phyloP scores from a whole-genome alignment of 148 eudicot species.

The Pouteria glomerata region DNA sequence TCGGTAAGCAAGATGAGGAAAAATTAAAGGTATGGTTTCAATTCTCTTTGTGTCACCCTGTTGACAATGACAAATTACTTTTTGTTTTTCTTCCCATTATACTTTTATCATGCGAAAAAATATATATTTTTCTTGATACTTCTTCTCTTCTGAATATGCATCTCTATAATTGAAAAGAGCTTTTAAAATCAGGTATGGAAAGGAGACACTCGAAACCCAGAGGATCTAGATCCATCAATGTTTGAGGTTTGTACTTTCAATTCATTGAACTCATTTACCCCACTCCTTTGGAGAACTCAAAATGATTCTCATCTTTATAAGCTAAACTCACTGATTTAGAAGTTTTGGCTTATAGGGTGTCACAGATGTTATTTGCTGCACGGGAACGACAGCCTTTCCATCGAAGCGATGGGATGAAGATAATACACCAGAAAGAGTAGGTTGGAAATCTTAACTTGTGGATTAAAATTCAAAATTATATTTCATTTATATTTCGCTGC shows the following conservation, averaged over 20 bases:
- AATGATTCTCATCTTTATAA: background rate
- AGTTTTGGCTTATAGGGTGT: conserved; percentile 53
- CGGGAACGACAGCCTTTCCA: conserved; percentile 98
- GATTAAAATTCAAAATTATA: background rate
- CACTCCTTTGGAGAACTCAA: background rate
- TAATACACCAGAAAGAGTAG: conserved; percentile 94
- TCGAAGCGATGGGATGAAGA: conserved; percentile 96
- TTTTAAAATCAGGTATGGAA: conserved; percentile 56
- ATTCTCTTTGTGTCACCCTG: background rate
- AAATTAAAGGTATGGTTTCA: conserved; percentile 52
- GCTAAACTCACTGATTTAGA: background rate
- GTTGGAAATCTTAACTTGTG: conserved; percentile 36
- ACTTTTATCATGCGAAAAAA: background rate
- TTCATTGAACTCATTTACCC: background rate
- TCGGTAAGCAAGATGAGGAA: conserved; percentile 76
- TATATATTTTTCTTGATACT: conserved; percentile 3
- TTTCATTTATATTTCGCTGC: background rate
- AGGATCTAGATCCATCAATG: conserved; percentile 69
- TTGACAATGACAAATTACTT: background rate
- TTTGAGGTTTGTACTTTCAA: conserved; percentile 62
- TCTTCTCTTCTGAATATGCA: conserved; percentile 8
- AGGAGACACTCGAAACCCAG: conserved; percentile 76
- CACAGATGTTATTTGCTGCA: conserved; percentile 93
- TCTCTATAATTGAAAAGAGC: conserved; percentile 17
- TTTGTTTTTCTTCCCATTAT: background rate